phyloP scores from a whole-genome alignment of 192 early-diverging fungal species.

The Podila epicladia region DNA sequence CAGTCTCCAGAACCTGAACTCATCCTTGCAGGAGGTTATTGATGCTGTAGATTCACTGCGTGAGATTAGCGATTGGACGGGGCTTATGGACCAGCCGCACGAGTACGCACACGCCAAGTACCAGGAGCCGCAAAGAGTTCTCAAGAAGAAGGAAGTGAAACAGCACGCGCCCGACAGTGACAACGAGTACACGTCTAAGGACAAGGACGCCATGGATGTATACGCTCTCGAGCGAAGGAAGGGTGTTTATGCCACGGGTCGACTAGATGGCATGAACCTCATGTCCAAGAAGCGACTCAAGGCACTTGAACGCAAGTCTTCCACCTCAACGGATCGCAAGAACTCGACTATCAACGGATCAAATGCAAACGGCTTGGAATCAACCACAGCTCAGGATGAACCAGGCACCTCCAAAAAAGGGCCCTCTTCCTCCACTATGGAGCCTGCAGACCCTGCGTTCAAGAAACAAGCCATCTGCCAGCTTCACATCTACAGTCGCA shows the following conservation, averaged over 20 bases:
- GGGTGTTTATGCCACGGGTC: conserved; percentile 42
- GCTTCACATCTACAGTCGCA: conserved; percentile 46
- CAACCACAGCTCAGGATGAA: background rate
- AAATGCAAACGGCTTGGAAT: background rate
- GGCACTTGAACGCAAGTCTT: conserved; percentile 10
- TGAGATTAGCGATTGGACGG: conserved; percentile 20
- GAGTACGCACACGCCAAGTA: background rate
- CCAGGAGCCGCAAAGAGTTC: background rate
- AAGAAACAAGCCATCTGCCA: conserved; percentile 39
- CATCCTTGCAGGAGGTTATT: conserved; percentile 42
- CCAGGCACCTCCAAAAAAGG: conserved; percentile 4
- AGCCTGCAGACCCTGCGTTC: conserved; percentile 13
- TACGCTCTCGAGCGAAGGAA: conserved; percentile 21
- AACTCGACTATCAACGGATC: background rate
- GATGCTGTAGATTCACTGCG: conserved; percentile 35
- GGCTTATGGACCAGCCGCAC: conserved; percentile 15
- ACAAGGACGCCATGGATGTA: conserved; percentile 31
- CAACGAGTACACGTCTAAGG: conserved; percentile 44
- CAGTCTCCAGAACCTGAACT: conserved; percentile 47
- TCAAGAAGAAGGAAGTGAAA: conserved; percentile 4
- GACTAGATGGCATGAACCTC: conserved; percentile 31
- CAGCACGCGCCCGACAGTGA: conserved; percentile 33
- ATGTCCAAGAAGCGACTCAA: conserved; percentile 31
- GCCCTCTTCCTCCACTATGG: background rate
- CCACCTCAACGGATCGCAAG: background rate